phyloP scores from a whole-genome alignment of 2,329 filamentous ascomycete genomes.

The Alternaria sp. region DNA sequence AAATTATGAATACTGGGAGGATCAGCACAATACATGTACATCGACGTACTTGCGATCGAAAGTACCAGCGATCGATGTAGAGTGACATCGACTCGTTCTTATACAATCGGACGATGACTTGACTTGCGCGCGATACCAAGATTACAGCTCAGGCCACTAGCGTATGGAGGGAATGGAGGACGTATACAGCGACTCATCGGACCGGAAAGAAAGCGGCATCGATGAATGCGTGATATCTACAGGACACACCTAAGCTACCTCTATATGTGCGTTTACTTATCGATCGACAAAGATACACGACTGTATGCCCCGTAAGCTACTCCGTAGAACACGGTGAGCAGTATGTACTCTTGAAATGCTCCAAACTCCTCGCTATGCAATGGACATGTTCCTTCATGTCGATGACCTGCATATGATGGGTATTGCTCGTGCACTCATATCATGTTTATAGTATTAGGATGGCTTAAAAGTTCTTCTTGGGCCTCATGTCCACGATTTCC shows the following conservation, averaged over 20 bases:
- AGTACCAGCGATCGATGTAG: neutral
- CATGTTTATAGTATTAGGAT: neutral
- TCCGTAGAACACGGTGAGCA: neutral
- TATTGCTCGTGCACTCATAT: neutral
- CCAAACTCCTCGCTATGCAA: slow-evolving; percentile 14
- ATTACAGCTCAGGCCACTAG: neutral
- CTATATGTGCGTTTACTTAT: neutral
- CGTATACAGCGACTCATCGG: neutral
- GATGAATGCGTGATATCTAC: neutral
- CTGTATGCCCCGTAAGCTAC: neutral
- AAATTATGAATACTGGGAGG: neutral
- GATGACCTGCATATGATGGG: neutral
- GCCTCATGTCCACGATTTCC: slow-evolving; percentile 68
- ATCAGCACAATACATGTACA: neutral
- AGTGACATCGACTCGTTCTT: neutral
- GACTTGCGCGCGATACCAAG: neutral
- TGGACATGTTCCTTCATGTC: neutral
- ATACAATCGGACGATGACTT: neutral
- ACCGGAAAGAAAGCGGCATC: neutral
- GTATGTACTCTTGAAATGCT: neutral
- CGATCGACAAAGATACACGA: neutral
- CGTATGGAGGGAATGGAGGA: neutral
- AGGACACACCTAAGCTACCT: neutral
- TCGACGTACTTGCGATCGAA: neutral
- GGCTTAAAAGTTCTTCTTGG: slow-evolving; percentile 29